phyloP scores from a whole-genome alignment of 257 asterid genomes.

The Capsicum pubescens region DNA sequence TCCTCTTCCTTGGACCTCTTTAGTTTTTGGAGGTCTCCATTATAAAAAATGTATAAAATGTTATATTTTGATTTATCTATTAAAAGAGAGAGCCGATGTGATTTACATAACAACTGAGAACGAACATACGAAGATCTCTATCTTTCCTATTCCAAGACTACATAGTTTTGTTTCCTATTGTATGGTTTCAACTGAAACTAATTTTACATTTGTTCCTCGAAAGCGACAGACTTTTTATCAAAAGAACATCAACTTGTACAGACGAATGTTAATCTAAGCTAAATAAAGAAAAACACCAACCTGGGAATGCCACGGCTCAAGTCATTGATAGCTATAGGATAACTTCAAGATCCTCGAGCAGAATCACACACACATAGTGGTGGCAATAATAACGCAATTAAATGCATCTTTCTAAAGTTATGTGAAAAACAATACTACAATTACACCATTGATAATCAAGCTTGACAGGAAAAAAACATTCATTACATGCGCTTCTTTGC shows the following conservation, averaged over 20 bases:
- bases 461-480: background rate
- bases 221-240: background rate
- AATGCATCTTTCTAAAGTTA: background rate
- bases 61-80: background rate
- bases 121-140: background rate
- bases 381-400: background rate
- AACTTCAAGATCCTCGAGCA: background rate
- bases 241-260: conserved; percentile 11
- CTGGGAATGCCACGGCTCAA: background rate
- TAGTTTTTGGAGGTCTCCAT: background rate
- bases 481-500: background rate
- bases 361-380: background rate
- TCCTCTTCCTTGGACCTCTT: background rate
- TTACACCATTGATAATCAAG: background rate
- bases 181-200: conserved; percentile 6
- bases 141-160: background rate
- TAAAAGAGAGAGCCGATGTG: background rate
- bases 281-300: background rate
- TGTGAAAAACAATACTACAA: background rate
- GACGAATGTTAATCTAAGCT: background rate
- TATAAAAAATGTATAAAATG: background rate
- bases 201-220: background rate
- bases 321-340: background rate
- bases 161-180: background rate
- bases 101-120: background rate